Evolutionary conservation across 2,329 filamentous ascomycete species (phyloP).

Genomic region (Apiospora pterosperma): DNA sequence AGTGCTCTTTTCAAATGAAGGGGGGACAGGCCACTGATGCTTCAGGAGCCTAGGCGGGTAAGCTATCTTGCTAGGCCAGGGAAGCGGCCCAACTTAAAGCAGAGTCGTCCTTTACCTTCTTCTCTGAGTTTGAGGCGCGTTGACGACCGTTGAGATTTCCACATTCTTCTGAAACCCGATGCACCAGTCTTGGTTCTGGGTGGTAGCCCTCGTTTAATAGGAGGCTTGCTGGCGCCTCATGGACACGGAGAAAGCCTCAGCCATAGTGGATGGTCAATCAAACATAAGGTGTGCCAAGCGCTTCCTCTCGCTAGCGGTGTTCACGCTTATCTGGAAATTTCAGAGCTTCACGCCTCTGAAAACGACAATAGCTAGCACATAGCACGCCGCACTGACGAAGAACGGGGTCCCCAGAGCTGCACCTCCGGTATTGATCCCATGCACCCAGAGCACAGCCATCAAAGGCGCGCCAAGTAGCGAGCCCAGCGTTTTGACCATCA

Average conservation of each 20-base stretch:
- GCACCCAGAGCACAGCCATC: conserved; percentile 45
- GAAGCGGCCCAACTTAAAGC: background rate
- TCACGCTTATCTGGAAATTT: background rate
- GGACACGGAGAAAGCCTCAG: too few relatives aligned
- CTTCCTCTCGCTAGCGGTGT: background rate
- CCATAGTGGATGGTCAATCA: background rate
- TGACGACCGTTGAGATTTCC: background rate
- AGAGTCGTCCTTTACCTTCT: background rate
- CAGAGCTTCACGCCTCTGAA: conserved; percentile 23
- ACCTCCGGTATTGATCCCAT: conserved; percentile 36
- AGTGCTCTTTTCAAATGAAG: background rate
- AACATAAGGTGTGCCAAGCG: background rate
- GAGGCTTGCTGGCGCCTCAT: background rate
- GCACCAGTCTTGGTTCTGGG: too few relatives aligned
- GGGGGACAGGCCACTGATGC: background rate
- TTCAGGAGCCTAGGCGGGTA: background rate
- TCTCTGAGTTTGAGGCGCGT: background rate
- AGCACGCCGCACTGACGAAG: conserved; percentile 35
- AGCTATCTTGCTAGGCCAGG: background rate
- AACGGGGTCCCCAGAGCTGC: conserved; percentile 36
- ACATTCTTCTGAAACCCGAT: background rate
- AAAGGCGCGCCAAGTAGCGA: conserved; percentile 44
- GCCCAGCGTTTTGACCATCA: conserved; percentile 46
- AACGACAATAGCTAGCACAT: conserved; percentile 31
- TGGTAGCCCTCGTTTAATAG: background rate